phyloP scores from a whole-genome alignment of 371 early-diverging fungal species.

The Synchytrium microbalum region DNA sequence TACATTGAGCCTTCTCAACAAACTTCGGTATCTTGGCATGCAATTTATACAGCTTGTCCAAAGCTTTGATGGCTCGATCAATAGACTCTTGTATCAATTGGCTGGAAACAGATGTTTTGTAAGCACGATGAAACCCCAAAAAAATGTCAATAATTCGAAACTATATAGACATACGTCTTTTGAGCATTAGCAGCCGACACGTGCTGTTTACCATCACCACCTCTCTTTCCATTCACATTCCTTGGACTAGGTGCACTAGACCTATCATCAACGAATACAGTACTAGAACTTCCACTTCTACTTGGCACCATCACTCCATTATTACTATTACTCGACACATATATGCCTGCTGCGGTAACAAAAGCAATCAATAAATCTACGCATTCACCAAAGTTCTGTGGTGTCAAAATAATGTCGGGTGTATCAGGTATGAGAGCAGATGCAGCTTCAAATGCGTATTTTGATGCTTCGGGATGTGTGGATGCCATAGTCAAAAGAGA shows the following conservation, averaged over 20 bases:
- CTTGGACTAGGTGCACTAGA: constrained; percentile 19
- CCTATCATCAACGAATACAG: constrained; percentile 33
- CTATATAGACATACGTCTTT: background rate
- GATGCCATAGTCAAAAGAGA: constrained; percentile 43
- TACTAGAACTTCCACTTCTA: constrained; percentile 10
- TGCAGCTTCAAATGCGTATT: constrained; percentile 50
- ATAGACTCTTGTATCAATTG: constrained; percentile 27
- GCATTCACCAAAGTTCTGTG: constrained; percentile 54
- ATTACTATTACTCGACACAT: background rate
- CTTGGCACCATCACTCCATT: background rate
- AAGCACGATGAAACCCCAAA: background rate
- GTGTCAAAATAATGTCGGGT: constrained; percentile 25
- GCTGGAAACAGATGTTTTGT: constrained; percentile 6
- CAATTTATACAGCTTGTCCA: constrained; percentile 52
- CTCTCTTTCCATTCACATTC: constrained; percentile 13
- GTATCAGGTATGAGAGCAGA: constrained; percentile 42
- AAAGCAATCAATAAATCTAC: constrained; percentile 54
- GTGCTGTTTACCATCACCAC: constrained; percentile 9
- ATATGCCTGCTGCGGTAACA: constrained; percentile 27
- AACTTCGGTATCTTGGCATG: constrained; percentile 49
- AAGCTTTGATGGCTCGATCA: constrained; percentile 51
- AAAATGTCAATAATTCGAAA: background rate
- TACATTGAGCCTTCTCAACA: constrained; percentile 37
- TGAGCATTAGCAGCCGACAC: background rate
- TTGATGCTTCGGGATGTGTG: constrained; percentile 48